Base-by-base conservation (phyloP, 805 yeast species). In the Cyberlindnera galapagoensis region DNA sequence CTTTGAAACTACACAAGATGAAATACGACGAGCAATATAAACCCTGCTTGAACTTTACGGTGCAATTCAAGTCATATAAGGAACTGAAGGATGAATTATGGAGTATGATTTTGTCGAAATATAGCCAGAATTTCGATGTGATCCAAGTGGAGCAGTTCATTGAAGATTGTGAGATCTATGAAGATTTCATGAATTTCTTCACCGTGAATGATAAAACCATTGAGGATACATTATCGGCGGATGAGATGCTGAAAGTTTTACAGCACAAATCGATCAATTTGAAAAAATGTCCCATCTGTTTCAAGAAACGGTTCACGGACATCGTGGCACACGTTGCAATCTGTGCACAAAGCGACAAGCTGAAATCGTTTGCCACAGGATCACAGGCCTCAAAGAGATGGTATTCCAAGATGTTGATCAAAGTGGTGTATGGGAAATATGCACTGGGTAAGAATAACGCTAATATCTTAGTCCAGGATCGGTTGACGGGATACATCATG, bases 381-480 rank as follows among this genome's bases (percentile, higher is more conserved):
- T 77, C 74, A 29, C 74, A 80, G 44, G 97, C 97, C 0, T 73
- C 88, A 4, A 77, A 84, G 45, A 74, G 87, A 39, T 88, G 97
- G 97, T 85, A 82, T 49, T 69, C 88, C 4, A 86, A 82, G 47
- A 71, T 83, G 3, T 62, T 88, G 35, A 80, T 87, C 30, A 88
- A 86, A 50, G 61, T 92, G 28, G 84, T 92, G 0, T 87, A 85
- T 51, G 98, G 98, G 0, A 81, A 81, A 47, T 81, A 87, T 52
- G 76, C 77, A 30, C 59, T 90, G 22, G 97, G 97, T 3, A 77
- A 80, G 16, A 85, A 90, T 51, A 86, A 94, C 29, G 98, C 97
- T 8, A 90, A 90, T 51, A 90, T 92, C 19, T 63, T 92, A 30
- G 97, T 90, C 3, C 97, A 92, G 55, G 97, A 92, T 54, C 67